Conservation (phyloP, 2,329 filamentous ascomycete genomes). For the Neonectria sp. region DNA sequence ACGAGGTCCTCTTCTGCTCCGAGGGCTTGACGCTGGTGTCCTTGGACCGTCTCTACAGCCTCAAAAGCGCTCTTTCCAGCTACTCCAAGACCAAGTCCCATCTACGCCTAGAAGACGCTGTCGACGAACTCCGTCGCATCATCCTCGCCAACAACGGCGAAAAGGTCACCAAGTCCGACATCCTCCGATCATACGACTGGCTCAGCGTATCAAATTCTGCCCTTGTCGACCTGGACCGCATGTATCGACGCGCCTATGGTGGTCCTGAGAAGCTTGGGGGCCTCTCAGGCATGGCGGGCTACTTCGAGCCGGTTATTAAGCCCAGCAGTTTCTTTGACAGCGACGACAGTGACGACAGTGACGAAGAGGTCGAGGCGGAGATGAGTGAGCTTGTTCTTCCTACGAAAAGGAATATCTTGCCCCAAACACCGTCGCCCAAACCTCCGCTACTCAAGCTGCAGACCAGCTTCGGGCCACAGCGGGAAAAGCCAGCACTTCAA, state of each 20-base stretch:
- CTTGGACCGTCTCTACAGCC: constrained; percentile 75
- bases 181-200: constrained; percentile 71
- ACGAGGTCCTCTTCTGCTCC: constrained; percentile 73
- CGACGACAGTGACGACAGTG: constrained; percentile 38
- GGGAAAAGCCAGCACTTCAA: constrained; percentile 17
- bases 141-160: constrained; percentile 68
- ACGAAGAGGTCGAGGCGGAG: constrained; percentile 40
- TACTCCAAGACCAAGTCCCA: constrained; percentile 65
- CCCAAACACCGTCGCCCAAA: constrained; percentile 47
- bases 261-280: constrained; percentile 62
- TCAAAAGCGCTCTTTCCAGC: constrained; percentile 72
- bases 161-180: constrained; percentile 64
- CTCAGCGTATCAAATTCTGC: constrained; percentile 66
- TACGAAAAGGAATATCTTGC: background rate
- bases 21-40: constrained; percentile 72
- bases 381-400: constrained; percentile 46
- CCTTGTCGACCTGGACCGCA: constrained; percentile 68
- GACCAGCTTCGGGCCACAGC: constrained; percentile 55
- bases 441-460: constrained; percentile 57
- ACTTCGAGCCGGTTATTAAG: constrained; percentile 43
- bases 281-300: constrained; percentile 57
- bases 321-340: constrained; percentile 40
- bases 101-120: constrained; percentile 70
- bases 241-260: constrained; percentile 71
- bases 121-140: constrained; percentile 74